Evolutionary conservation across 2,329 filamentous ascomycete genomes (phyloP), one percentile per base, ranked within the genome.

Genomic region (Penicillium sp.): DNA sequence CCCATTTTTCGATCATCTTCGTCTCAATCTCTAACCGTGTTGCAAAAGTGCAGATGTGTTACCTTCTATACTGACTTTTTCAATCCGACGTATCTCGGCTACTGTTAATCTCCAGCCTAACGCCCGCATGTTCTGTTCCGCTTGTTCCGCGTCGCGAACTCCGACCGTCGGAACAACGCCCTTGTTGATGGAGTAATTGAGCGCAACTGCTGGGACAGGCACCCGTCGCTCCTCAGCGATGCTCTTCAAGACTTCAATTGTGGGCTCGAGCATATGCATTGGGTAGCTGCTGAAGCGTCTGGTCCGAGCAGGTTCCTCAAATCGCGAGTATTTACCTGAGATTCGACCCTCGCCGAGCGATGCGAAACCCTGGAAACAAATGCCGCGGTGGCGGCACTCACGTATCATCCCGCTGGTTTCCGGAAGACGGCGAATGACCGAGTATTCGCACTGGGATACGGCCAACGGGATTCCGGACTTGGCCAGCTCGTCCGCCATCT

Each of bases 161-260:
- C 75, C 75, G 5, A 74, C 73, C 2, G 77, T 56, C 0, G 75
- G 76, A 6, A 76, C 63, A 7, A 72, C 71, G 0, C 75, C 75
- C 61, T 78, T 79, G 45, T 70, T 70, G 28, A 78, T 68, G 9
- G 71, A 71, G 57, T 72, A 78, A 54, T 79, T 79, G 29, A 79
- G 56, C 33, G 74, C 74, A 4, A 78, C 71, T 1, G 74, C 73
- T 24, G 71, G 66, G 15, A 70, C 56, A 16, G 58, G 58, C 13
- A 73, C 69, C 5, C 64, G 66, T 9, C 63, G 65, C 49, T 68
- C 66, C 8, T 70, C 66, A 0, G 70, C 71, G 48, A 76, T 74
- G 23, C 56, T 56, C 33, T 68, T 66, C 45, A 76, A 57, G 6
- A 70, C 65, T 6, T 67, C 62, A 10, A 76, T 51, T 0, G 72